Evolutionary conservation across 768 basidiomycete genomes (phyloP), one percentile per base, ranked within the genome.

Genomic region (Hericium alpestre): DNA sequence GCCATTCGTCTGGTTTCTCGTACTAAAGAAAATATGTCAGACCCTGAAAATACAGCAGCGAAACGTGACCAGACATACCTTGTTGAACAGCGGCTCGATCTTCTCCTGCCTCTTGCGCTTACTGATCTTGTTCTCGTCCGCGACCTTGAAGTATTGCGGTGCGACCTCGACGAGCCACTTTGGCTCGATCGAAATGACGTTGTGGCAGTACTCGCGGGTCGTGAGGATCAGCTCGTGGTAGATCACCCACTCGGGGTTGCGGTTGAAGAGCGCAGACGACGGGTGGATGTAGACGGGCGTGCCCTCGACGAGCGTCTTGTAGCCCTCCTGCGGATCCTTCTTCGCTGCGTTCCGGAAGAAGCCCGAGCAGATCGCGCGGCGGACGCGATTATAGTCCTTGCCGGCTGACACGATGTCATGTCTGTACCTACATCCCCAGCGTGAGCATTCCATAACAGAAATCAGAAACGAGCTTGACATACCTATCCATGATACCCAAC

Each of bases 241-340:
- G 50, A 94, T 84, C 41, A 90, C 73, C 92, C 93, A 96, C 71
- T 98, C 95, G 0, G 96, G 96, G 40, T 88, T 87, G 40, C 94
- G 85, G 67, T 99, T 97, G 79, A 98, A 99, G 18, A 99, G 76
- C 5, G 93, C 90, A 2, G 93, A 94, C 1, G 95, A 95, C 0
- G 93, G 96, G 72, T 99, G 96, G 55, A 99, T 93, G 71, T 95
- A 98, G 52, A 99, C 94, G 0, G 95, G 96, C n/a, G 96, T 98
- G 38, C 93, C 93, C 71, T 96, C 93, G 3, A 93, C 90, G 11
- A 95, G 83, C 0, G 93, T 95, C 72, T 98, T 99, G 78, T 98
- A 99, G 7, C 96, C 95, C 69, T 97, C 95, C 66, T 93, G 91
- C 4, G 91, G 90, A 66, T 94, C 95, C 71, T 99, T 99, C 77